These are phyloP conservation scores for Ogataea parapolymorpha DNA, from an alignment of 805 yeast genomes.

Conservation along the genomic window DNA sequence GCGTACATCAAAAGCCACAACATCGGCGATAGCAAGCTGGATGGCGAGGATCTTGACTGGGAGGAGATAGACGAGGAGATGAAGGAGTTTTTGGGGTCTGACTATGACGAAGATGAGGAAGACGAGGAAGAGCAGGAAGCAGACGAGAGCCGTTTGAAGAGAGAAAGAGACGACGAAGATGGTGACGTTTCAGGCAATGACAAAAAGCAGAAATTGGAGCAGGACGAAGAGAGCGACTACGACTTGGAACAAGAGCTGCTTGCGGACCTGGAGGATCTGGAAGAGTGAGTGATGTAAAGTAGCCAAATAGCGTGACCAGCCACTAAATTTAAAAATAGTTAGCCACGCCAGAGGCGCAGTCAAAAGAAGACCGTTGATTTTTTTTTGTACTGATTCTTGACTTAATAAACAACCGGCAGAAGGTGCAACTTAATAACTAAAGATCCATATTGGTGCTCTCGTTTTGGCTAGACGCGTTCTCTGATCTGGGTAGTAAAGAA, in stretches of 20 bases:
- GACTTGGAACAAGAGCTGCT: slow-evolving; percentile 49
- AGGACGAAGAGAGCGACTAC: slow-evolving; percentile 34
- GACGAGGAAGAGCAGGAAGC: slow-evolving; percentile 24
- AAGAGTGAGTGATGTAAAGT: slow-evolving; percentile 22
- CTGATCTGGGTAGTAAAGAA: not conserved
- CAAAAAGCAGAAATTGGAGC: slow-evolving; percentile 18
- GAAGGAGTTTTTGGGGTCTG: slow-evolving; percentile 46
- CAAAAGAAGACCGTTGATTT: not conserved
- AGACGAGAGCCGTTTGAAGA: slow-evolving; percentile 14
- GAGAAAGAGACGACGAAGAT: slow-evolving; percentile 21
- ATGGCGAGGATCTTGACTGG: slow-evolving; percentile 45
- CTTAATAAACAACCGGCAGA: slow-evolving; percentile 1
- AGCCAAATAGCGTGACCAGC: not conserved
- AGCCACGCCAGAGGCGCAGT: slow-evolving; percentile 7
- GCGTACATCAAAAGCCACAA: slow-evolving; percentile 37
- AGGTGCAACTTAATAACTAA: not conserved
- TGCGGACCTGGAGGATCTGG: slow-evolving; percentile 48
- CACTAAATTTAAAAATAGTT: not conserved
- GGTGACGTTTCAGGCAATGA: slow-evolving; percentile 23
- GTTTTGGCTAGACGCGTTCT: not conserved
- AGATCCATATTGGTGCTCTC: not conserved
- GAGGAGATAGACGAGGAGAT: slow-evolving; percentile 56
- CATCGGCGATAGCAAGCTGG: slow-evolving; percentile 39
- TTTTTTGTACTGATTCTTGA: slow-evolving; percentile 3
- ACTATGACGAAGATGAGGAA: slow-evolving; percentile 37